Conservation (phyloP, 2,329 filamentous ascomycete species). For the Ceratocystis lukuohia region DNA sequence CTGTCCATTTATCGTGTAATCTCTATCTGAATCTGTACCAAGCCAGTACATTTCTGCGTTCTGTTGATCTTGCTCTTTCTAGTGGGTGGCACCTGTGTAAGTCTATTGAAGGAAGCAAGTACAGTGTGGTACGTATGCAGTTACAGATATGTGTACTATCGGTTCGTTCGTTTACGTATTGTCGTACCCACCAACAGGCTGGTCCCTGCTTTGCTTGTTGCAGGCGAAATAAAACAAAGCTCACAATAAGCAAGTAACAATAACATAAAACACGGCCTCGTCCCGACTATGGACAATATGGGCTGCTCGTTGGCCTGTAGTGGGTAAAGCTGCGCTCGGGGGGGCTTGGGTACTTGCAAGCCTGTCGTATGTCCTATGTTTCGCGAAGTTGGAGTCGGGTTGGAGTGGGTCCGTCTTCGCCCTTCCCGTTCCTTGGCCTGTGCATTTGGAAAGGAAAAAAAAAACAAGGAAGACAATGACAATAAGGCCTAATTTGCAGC, state of each 20-base stretch:
- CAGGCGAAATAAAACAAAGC: not conserved
- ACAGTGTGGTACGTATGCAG: conserved; percentile 3
- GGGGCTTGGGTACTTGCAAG: not conserved
- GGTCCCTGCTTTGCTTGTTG: not conserved
- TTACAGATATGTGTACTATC: conserved; percentile 4
- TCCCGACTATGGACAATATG: not conserved
- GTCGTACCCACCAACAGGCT: not conserved
- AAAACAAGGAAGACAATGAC: not conserved
- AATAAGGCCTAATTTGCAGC: too few relatives aligned
- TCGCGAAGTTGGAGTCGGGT: not conserved
- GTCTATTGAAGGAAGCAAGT: not conserved
- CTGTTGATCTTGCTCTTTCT: not conserved
- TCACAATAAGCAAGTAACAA: not conserved
- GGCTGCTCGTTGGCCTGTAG: not conserved
- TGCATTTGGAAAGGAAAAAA: not conserved
- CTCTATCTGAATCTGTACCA: not conserved
- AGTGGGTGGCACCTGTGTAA: not conserved
- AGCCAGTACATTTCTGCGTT: not conserved
- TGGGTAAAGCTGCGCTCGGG: not conserved
- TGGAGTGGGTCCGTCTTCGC: not conserved
- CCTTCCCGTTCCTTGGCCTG: not conserved
- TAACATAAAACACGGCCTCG: not conserved
- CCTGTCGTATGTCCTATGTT: too few relatives aligned
- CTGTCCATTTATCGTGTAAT: not conserved
- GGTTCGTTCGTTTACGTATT: conserved; percentile 7